Evolutionary conservation across 2,329 filamentous ascomycete species (phyloP).

Genomic region (Pseudogymnoascus sp.): DNA sequence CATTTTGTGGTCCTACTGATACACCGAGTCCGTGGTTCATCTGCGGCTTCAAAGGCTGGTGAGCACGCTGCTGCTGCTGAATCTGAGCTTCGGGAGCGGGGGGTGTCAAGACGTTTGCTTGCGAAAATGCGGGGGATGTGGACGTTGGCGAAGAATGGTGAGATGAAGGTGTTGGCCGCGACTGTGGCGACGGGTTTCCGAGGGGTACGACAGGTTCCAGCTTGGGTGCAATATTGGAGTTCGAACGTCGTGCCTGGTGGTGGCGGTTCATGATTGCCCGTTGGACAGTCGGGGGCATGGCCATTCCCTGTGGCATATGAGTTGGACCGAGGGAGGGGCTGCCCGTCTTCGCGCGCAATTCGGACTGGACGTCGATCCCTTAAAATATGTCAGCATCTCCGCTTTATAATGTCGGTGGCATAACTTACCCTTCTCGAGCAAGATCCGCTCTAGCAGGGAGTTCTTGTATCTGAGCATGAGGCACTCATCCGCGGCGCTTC

Average conservation of each 20-base stretch:
- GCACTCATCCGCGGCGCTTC: conserved; percentile 91
- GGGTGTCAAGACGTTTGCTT: conserved; percentile 54
- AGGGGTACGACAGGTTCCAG: conserved; percentile 40
- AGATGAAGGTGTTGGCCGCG: conserved; percentile 73
- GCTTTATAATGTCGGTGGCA: background rate
- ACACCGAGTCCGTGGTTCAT: conserved; percentile 11
- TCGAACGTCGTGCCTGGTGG: conserved; percentile 59
- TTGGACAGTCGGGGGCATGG: conserved; percentile 69
- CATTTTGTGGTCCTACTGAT: conserved; percentile 19
- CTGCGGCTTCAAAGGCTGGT: conserved; percentile 32
- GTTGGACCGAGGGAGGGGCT: conserved; percentile 71
- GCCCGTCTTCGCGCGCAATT: conserved; percentile 84
- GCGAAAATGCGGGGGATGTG: conserved; percentile 52
- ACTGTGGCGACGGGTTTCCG: conserved; percentile 58
- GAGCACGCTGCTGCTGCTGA: conserved; percentile 42
- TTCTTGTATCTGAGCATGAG: conserved; percentile 99
- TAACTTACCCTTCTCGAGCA: conserved; percentile 79
- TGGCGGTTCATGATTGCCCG: conserved; percentile 75
- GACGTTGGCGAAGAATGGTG: conserved; percentile 62
- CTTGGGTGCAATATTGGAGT: conserved; percentile 69
- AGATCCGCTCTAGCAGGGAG: conserved; percentile 85
- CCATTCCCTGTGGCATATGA: conserved; percentile 57
- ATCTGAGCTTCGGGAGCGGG: conserved; percentile 48
- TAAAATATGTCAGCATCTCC: conserved; percentile 15
- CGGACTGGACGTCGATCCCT: conserved; percentile 97